These are phyloP conservation scores for Tulasnella sp. DNA, from an alignment of 768 basidiomycete species.

Conservation along the genomic window DNA sequence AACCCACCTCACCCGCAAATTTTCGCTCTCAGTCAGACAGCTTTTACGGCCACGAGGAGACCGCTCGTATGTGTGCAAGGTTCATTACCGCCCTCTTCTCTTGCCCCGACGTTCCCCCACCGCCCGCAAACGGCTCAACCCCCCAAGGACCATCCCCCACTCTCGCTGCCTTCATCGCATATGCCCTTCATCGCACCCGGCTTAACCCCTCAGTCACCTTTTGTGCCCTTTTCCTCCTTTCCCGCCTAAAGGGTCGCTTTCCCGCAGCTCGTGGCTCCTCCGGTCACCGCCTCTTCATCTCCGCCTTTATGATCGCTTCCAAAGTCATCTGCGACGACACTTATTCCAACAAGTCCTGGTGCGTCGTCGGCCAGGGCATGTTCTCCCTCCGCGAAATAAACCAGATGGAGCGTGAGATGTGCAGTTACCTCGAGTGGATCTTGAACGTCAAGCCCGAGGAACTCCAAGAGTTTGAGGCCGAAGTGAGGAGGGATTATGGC, in stretches of 20 bases:
- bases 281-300: conserved; percentile 80
- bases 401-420: conserved; percentile 95
- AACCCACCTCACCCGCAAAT: background rate
- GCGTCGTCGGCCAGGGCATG: conserved; percentile 79
- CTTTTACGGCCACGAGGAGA: conserved; percentile 61
- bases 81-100: conserved; percentile 80
- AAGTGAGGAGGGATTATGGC: conserved; percentile 27
- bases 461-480: conserved; percentile 27
- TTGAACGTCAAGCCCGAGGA: conserved; percentile 29
- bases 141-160: conserved; percentile 42
- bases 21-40: conserved; percentile 21
- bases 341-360: conserved; percentile 88
- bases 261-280: conserved; percentile 83
- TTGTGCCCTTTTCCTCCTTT: conserved; percentile 60
- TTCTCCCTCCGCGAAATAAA: conserved; percentile 81
- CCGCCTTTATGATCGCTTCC: conserved; percentile 84
- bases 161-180: conserved; percentile 72
- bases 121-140: conserved; percentile 23
- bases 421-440: conserved; percentile 79
- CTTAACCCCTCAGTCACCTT: conserved; percentile 54
- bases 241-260: conserved; percentile 81
- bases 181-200: conserved; percentile 74
- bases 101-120: conserved; percentile 69
- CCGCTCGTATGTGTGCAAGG: conserved; percentile 54
- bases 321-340: conserved; percentile 93